These are phyloP conservation scores for Plantago major DNA, from an alignment of 257 asterid genomes.

Conservation along the genomic window DNA sequence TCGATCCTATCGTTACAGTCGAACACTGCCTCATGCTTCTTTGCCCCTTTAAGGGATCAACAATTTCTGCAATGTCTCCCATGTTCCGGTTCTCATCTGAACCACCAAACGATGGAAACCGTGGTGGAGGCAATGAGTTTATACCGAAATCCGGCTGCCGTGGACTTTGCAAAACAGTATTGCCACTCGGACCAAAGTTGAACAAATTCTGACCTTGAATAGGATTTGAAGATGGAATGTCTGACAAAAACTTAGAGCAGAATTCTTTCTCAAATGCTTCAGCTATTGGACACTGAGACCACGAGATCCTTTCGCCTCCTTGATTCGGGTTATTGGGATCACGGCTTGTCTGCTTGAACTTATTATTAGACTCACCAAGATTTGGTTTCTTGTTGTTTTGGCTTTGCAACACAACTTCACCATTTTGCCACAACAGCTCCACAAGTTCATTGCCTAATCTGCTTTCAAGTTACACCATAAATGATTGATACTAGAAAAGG, in stretches of 20 bases:
- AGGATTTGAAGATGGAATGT: conserved; percentile 31
- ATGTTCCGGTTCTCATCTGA: conserved; percentile 17
- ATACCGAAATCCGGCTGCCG: conserved; percentile 20
- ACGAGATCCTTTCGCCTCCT: conserved; percentile 47
- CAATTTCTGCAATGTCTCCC: conserved; percentile 9
- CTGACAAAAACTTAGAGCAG: conserved; percentile 46
- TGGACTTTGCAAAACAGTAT: conserved; percentile 15
- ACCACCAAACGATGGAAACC: conserved; percentile 25
- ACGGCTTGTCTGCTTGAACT: conserved; percentile 26
- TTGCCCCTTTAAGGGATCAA: conserved; percentile 16
- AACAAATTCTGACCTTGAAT: conserved; percentile 17
- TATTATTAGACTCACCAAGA: conserved; percentile 17
- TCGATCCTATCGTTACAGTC: conserved; percentile 50
- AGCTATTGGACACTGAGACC: conserved; percentile 55
- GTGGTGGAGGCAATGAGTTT: conserved; percentile 40
- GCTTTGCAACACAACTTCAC: conserved; percentile 60
- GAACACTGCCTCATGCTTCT: conserved; percentile 32
- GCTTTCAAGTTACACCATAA: conserved; percentile 13
- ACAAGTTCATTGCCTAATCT: conserved; percentile 64
- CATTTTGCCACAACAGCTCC: conserved; percentile 85
- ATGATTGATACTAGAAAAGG: no score
- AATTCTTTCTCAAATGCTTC: conserved; percentile 68
- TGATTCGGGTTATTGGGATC: conserved; percentile 36
- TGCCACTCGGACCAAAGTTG: conserved; percentile 18
- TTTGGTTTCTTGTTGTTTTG: conserved; percentile 45